Base-by-base conservation (phyloP, 176 grass and related monocot species). In the Poa pratensis region DNA sequence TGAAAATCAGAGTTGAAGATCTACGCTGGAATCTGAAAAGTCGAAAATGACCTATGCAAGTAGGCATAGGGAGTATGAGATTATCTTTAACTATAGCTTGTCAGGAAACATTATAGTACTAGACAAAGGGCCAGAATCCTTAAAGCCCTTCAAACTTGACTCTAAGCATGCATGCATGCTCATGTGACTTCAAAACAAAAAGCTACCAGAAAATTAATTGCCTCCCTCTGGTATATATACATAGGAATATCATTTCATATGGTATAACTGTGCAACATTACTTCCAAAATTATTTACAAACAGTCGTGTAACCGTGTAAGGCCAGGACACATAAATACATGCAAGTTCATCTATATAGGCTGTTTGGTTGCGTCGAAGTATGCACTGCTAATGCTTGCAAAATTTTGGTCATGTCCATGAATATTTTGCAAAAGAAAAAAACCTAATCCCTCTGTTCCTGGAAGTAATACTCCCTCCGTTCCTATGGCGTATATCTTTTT, bases 371-470 rank as follows among this genome's bases (percentile, higher is more conserved):
- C 20, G 18, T 51, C 15, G 3, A 77, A 77, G 22, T 77, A 54
- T 40, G n/a, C n/a, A 6, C 30, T 26, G 34, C n/a, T 84, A 55
- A 77, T 42, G 60, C 42, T 54, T 42, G 18, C 1, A 78, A 57
- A 68, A 28, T 9, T 43, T 12, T 57, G 48, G 75, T 15, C 73
- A 77, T 16, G 73, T 4, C 30, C 83, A 43, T 40, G 5, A 68
- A 77, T 16, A 77, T 55, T 55, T 85, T 20, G n/a, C 32, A 39
- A 24, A 40, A 77, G 22, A 85, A 68, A 20, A 19, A 76, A 32
- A 32, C 30, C 30, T 32, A 32, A 32, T 32, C 30, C 30, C 30
- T 32, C 30, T 32, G 30, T 32, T 32, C 30, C 30, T 32, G n/a
- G n/a, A 32, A 32, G 30, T 32, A 32, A 32, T 32, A 32, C 30